Evolutionary conservation across 2,329 filamentous ascomycete genomes (phyloP), one percentile per base, ranked within the genome.

Genomic region (Claviceps quebecensis): DNA sequence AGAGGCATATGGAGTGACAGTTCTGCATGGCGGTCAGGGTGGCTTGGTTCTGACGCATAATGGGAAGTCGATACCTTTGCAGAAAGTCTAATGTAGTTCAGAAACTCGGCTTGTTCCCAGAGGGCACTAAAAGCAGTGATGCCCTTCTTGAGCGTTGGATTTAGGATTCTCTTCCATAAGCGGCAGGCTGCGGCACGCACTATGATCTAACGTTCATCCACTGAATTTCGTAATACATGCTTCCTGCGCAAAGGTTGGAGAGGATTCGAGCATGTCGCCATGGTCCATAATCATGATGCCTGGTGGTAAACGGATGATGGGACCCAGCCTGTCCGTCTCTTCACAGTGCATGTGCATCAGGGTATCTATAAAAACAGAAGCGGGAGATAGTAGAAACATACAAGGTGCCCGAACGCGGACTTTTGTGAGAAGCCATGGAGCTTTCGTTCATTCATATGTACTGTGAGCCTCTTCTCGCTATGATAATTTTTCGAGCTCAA

Each of bases 1-100:
- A 43, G 75, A 79, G 47, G 83, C 80, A 0, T 54, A 82, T 23
- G 74, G 73, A 1, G 76, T 82, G 16, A 69, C 66, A 2, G 64
- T 72, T 51, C 71, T 67, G 55, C 71, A 76, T 59, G 59, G 54
- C 5, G 58, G 52, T n/a, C 57, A 55, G 1, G 59, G 61, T 3
- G 58, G 58, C 45, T 58, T 81, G 36, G 65, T 77, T 16, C 61
- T 83, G 57, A 75, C 72, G 5, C 75, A 69, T 65, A 70, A 74
- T 49, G 78, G 77, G 1, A 67, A 65, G 57, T 58, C 63, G 40
- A 38, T 73, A 13, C 26, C 48, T 39, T 29, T 51, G 45, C 16
- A 7, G 16, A 5, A 26, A 6, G 3, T 19, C 14, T 51, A 37
- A 46, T 17, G 19, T 11, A 38, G 38, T n/a, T 19, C 7, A 6